phyloP scores from a whole-genome alignment of 2,329 filamentous ascomycete species.

The Sporothrix phasma region DNA sequence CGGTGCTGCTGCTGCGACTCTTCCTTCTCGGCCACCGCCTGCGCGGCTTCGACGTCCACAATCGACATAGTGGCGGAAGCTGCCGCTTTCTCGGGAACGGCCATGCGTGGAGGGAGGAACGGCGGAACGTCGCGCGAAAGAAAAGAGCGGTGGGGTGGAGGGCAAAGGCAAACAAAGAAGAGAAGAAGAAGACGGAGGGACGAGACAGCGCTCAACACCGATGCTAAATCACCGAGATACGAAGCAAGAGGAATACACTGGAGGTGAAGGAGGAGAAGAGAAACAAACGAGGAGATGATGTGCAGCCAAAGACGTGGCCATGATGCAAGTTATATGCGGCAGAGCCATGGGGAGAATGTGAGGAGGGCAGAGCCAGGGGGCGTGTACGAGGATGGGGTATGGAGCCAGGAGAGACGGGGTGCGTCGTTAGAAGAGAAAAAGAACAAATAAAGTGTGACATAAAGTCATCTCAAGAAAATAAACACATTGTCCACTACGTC shows the following conservation, averaged over 20 bases:
- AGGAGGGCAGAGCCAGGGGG: not conserved
- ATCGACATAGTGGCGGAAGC: not conserved
- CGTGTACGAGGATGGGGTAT: not conserved
- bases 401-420: not conserved
- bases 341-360: not conserved
- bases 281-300: not conserved
- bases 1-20: not conserved
- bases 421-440: not conserved
- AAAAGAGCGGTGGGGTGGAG: not conserved
- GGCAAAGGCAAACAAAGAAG: not conserved
- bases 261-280: not conserved
- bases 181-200: not conserved
- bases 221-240: no score
- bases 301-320: not conserved
- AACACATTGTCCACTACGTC: no score
- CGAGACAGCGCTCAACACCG: no score
- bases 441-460: no score
- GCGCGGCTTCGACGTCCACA: not conserved
- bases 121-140: no score
- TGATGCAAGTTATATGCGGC: constrained; percentile 1
- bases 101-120: not conserved
- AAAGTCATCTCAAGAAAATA: no score
- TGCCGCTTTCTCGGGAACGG: not conserved
- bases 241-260: no score
- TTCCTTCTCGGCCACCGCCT: not conserved